These are phyloP conservation scores for Smallanthus sonchifolius DNA, from an alignment of 129 eudicot genomes.

Conservation along the genomic window DNA sequence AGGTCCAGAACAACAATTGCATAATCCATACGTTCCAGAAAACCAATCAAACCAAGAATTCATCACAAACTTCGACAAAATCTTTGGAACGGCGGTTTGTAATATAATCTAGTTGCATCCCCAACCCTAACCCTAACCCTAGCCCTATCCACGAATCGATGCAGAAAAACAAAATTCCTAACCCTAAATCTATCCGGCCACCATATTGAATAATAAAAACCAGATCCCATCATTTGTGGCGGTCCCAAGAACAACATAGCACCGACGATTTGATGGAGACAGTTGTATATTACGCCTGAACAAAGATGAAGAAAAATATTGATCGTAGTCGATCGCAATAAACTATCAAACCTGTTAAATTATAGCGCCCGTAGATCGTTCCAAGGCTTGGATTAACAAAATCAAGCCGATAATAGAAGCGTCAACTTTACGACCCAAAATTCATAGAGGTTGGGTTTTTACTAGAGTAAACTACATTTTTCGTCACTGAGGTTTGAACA, in stretches of 20 bases:
- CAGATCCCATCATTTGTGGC: neutral
- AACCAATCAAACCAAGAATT: neutral
- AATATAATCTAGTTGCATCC: neutral
- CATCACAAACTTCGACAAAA: neutral
- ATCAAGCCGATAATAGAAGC: neutral
- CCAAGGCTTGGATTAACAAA: neutral
- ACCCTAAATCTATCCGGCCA: neutral
- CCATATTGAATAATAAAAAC: constrained; percentile 37
- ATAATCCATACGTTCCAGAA: constrained; percentile 15
- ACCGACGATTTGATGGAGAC: neutral
- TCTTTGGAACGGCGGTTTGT: neutral
- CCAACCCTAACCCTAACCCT: neutral
- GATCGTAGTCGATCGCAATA: neutral
- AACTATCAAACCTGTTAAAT: neutral
- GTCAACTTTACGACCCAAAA: neutral
- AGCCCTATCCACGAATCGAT: neutral
- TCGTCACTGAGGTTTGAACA: no score
- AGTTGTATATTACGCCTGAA: neutral
- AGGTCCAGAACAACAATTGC: neutral
- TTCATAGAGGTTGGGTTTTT: no score
- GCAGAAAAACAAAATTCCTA: neutral
- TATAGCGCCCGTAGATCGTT: neutral
- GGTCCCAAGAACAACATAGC: no score
- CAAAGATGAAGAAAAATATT: neutral
- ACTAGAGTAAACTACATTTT: no score